These are phyloP conservation scores for Inosperma sp. DNA, from an alignment of 768 basidiomycete genomes.

Conservation along the genomic window DNA sequence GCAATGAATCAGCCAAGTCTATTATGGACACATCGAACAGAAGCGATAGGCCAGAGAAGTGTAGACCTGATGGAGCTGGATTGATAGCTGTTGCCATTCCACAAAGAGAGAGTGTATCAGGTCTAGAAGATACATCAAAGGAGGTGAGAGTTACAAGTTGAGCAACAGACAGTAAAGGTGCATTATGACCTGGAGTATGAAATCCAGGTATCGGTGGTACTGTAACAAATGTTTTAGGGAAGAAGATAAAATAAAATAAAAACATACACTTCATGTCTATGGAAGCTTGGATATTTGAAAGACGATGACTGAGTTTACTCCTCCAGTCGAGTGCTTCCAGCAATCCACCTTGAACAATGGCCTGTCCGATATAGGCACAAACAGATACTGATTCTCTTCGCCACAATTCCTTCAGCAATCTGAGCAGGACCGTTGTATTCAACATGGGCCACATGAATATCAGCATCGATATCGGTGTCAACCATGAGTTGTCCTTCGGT, in stretches of 20 bases:
- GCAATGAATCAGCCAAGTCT: slow-evolving; percentile 1
- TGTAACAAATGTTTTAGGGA: slow-evolving; percentile 27
- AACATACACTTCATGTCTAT: slow-evolving; percentile 54
- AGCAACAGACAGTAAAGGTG: slow-evolving; percentile 51
- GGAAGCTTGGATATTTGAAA: slow-evolving; percentile 42
- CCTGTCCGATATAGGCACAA: slow-evolving; percentile 38
- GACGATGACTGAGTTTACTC: slow-evolving; percentile 32
- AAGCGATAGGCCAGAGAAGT: slow-evolving; percentile 49
- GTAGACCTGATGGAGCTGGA: slow-evolving; percentile 47
- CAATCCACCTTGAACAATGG: slow-evolving; percentile 49
- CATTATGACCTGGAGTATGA: slow-evolving; percentile 50
- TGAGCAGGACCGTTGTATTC: slow-evolving; percentile 43
- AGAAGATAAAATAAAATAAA: slow-evolving; percentile 3
- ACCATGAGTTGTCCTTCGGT: slow-evolving; percentile 50
- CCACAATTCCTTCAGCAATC: slow-evolving; percentile 61
- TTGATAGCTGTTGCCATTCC: slow-evolving; percentile 58
- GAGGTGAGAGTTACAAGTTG: slow-evolving; percentile 57
- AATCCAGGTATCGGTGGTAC: slow-evolving; percentile 65
- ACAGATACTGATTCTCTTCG: slow-evolving; percentile 44
- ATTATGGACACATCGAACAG: slow-evolving; percentile 44
- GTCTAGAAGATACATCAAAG: slow-evolving; percentile 41
- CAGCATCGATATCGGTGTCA: slow-evolving; percentile 48
- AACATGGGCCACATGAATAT: slow-evolving; percentile 51
- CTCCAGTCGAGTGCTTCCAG: slow-evolving; percentile 46
- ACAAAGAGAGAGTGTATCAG: slow-evolving; percentile 34